phyloP scores from a whole-genome alignment of 1,284 basidiomycete species.

The Apiotrichum veenhuisii region DNA sequence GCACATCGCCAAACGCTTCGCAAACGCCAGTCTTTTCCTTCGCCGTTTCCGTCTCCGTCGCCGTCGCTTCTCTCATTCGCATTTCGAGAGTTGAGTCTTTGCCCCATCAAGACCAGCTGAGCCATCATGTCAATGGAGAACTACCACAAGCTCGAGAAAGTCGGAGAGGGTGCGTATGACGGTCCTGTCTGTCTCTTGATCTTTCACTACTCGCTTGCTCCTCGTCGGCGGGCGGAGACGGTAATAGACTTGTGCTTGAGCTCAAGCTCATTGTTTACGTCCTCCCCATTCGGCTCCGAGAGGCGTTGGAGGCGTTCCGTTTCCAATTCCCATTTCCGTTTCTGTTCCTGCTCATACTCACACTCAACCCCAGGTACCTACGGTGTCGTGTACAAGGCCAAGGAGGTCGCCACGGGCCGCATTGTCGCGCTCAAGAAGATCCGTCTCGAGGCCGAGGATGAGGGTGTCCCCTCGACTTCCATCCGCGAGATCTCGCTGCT shows the following conservation, averaged over 20 bases:
- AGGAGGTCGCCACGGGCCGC: constrained; percentile 67
- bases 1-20: too few species aligned
- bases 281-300: neutral
- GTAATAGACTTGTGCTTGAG: too few species aligned
- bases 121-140: constrained; percentile 47
- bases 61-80: too few species aligned
- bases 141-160: constrained; percentile 73
- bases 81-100: too few species aligned
- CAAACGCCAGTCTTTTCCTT: too few species aligned
- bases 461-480: constrained; percentile 94
- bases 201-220: neutral
- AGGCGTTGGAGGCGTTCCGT: neutral
- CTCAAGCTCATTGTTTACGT: neutral
- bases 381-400: constrained; percentile 94
- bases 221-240: neutral
- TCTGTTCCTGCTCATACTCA: neutral
- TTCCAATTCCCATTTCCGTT: neutral
- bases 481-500: constrained; percentile 95
- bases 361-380: constrained; percentile 73
- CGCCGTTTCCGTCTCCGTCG: neutral
- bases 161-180: constrained; percentile 56
- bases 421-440: constrained; percentile 98
- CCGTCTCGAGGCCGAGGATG: constrained; percentile 86
- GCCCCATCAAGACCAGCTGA: too few species aligned
- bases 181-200: neutral